A percentile compares a stretch with the other conserved stretches of the same genome.
phyloP scores from a whole-genome alignment of 1,284 basidiomycete genomes.

The Cutaneotrichosporon arboriforme region DNA sequence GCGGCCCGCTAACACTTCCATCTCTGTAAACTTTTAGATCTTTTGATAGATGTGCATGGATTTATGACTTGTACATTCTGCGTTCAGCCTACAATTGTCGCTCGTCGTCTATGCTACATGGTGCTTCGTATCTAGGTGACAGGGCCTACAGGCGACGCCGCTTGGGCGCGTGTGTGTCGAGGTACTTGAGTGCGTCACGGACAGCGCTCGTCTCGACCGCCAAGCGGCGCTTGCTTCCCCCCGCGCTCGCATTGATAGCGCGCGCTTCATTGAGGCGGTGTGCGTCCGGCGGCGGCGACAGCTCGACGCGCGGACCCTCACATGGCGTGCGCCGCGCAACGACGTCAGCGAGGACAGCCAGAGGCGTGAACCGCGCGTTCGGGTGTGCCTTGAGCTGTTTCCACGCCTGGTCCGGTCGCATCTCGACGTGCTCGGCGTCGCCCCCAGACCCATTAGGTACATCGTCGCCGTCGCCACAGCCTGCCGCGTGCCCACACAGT shows the following conservation, averaged over 20 bases:
- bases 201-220: conserved; percentile 73
- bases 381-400: conserved; percentile 79
- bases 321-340: conserved; percentile 76
- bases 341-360: conserved; percentile 76
- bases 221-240: conserved; percentile 53
- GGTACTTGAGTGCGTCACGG: conserved; percentile 65
- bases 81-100: not conserved
- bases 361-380: conserved; percentile 73
- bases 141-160: conserved; percentile 3
- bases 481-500: conserved; percentile 31
- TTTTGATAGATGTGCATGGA: no score
- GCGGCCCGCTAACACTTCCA: no score
- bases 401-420: conserved; percentile 80
- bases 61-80: not conserved
- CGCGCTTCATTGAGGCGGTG: conserved; percentile 49
- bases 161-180: conserved; percentile 52
- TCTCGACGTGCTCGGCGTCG: conserved; percentile 50
- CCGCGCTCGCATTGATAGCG: not conserved
- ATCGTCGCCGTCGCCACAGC: conserved; percentile 22
- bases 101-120: conserved; percentile 1
- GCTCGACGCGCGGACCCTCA: conserved; percentile 62
- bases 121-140: no score
- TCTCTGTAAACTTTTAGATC: no score
- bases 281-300: conserved; percentile 52
- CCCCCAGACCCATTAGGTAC: not conserved